A percentile compares a stretch with the other conserved stretches of the same genome.
Evolutionary conservation across 176 grass and related monocot species (phyloP).

Genomic region (Microstegium vimineum): DNA sequence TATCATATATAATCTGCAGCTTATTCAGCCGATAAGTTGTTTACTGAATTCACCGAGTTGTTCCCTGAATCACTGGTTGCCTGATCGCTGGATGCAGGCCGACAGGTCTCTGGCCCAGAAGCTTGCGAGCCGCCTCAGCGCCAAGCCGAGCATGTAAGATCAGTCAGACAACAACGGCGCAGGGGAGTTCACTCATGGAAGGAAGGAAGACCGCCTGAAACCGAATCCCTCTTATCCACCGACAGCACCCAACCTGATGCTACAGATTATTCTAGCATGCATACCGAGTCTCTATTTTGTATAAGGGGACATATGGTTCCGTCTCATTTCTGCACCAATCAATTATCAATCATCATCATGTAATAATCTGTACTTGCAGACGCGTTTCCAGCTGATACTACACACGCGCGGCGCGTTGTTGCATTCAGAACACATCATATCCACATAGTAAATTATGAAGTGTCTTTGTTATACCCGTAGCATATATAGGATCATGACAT

Average conservation of each 20-base stretch:
- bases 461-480: no score
- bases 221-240: not conserved
- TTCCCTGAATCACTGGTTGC: constrained; percentile 3
- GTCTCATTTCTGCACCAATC: not conserved
- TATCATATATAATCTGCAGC: no score
- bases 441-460: no score
- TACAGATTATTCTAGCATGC: constrained; percentile 17
- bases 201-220: constrained; percentile 9
- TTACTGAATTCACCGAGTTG: not conserved
- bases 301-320: constrained; percentile 23
- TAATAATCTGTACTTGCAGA: constrained; percentile 19
- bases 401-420: not conserved
- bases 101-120: constrained; percentile 94
- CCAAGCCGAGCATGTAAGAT: constrained; percentile 80
- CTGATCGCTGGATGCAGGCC: constrained; percentile 36
- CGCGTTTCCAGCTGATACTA: not conserved
- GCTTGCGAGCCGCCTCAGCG: constrained; percentile 65
- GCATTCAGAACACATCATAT: no score
- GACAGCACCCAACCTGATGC: not conserved
- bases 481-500: no score
- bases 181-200: not conserved
- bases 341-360: not conserved
- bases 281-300: constrained; percentile 29
- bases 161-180: not conserved
- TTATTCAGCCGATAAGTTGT: not conserved